Base-by-base conservation (phyloP, 805 yeast species). In the Saturnispora gosingensis region DNA sequence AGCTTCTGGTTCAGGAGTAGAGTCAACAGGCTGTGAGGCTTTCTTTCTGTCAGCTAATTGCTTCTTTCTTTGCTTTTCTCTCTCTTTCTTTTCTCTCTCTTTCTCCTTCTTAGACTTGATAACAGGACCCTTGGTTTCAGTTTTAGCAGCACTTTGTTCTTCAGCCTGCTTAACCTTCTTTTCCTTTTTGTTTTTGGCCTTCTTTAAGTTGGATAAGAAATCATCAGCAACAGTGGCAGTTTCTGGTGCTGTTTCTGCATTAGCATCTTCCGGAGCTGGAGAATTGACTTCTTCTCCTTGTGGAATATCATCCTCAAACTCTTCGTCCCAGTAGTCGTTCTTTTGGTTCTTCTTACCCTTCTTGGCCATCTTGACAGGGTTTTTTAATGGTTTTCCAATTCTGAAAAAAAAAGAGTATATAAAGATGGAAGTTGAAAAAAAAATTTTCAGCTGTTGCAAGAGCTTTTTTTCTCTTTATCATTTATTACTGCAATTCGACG, bases 51-150 rank as follows among this genome's bases (percentile, higher is more conserved):
- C 85, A 43, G 96, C 96, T 54, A 82, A 79, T 60, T 88, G 95
- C 72, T 88, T 89, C 83, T 91, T 91, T 69, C 82, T 78, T 60
- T 83, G 87, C 75, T 91, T 91, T 66, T 86, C 95, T 58, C 80
- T 81, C 68, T 90, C 96, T 68, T 91, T 95, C 81, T 87, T 88
- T 69, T 93, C 96, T 73, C 83, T 90, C 72, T 91, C 95, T 71
- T 85, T 86, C 64, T 86, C 98, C 71, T 91, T 89, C 78, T 91
- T 93, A 53, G 91, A 81, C 69, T 90, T 88, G 64, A 89, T 75
- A 57, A 81, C 77, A 46, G 91, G 88, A 30, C 79, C 88, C 51
- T 63, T 62, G 32, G 61, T 54, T 13, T 54, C 54, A 22, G 52
- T 53, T 27, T 48, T 47, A 2, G 59, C 57, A 46, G 75, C 80